These are phyloP conservation scores for Tetradesmus lagerheimii DNA, from an alignment of 139 green algal species.

Conservation along the genomic window DNA sequence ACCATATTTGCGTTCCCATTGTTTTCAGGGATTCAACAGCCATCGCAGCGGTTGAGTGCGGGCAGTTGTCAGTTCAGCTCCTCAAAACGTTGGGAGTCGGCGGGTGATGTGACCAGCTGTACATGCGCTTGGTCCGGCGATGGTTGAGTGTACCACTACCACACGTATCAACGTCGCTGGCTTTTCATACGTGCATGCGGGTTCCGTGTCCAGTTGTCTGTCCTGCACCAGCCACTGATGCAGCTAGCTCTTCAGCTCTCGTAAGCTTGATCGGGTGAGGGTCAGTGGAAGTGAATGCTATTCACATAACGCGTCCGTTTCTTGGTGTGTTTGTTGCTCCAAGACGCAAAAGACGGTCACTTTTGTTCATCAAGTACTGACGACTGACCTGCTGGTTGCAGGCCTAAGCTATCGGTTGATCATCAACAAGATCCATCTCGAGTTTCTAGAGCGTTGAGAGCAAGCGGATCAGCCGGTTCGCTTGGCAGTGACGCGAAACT, in stretches of 20 bases:
- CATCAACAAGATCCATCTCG: no score
- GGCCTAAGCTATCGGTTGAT: background rate
- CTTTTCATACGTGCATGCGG: background rate
- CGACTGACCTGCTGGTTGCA: background rate
- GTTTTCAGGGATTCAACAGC: background rate
- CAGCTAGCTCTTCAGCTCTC: background rate
- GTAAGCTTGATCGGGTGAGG: background rate
- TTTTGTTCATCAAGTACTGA: background rate
- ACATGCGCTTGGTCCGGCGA: background rate
- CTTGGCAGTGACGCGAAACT: background rate
- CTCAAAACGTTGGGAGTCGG: background rate
- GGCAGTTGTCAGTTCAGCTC: background rate
- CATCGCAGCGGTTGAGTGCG: background rate
- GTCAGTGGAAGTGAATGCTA: background rate
- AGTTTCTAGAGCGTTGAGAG: no score
- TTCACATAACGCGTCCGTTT: background rate
- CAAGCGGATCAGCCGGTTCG: no score
- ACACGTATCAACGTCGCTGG: background rate
- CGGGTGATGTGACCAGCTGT: background rate
- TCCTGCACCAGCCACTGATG: no score
- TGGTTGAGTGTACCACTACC: background rate
- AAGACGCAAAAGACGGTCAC: background rate
- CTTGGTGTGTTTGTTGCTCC: no score
- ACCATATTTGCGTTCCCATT: background rate
- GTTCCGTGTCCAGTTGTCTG: background rate